These are phyloP conservation scores for Alloteropsis angusta DNA, from an alignment of 202 grass and related monocot genomes.

Conservation along the genomic window DNA sequence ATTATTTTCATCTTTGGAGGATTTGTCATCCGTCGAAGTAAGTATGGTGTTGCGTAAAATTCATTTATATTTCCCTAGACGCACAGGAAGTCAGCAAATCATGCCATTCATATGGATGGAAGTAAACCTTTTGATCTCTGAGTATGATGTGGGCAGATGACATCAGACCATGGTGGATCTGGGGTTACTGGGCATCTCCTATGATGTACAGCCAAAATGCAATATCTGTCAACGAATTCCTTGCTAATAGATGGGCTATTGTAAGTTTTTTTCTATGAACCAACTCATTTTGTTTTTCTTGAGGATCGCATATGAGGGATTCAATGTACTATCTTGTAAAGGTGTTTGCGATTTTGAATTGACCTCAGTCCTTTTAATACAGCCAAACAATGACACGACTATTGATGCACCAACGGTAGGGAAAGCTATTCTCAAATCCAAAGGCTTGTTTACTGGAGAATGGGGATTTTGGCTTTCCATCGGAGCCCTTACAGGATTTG, in stretches of 20 bases:
- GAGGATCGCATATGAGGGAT: background rate
- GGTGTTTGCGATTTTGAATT: background rate
- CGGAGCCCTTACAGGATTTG: constrained; percentile 55
- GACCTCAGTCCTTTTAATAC: constrained; percentile 14
- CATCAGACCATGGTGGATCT: constrained; percentile 84
- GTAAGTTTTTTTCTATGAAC: constrained; percentile 37
- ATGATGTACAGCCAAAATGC: constrained; percentile 82
- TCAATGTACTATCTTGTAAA: background rate
- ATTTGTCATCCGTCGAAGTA: constrained; percentile 71
- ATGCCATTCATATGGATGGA: background rate
- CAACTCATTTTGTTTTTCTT: background rate
- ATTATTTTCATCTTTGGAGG: constrained; percentile 75
- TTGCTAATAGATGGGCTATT: constrained; percentile 55
- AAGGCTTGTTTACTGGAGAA: constrained; percentile 47
- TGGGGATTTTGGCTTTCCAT: constrained; percentile 71
- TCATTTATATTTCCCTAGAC: background rate
- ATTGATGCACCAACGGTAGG: constrained; percentile 66
- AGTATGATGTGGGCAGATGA: constrained; percentile 40
- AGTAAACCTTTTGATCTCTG: background rate
- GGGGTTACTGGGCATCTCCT: constrained; percentile 84
- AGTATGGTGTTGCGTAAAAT: background rate
- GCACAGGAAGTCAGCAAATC: background rate
- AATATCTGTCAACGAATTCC: constrained; percentile 77
- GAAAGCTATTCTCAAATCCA: constrained; percentile 74
- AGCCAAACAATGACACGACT: constrained; percentile 55